Conservation (phyloP, 139 green algal species). For the Haematococcus sp. region DNA sequence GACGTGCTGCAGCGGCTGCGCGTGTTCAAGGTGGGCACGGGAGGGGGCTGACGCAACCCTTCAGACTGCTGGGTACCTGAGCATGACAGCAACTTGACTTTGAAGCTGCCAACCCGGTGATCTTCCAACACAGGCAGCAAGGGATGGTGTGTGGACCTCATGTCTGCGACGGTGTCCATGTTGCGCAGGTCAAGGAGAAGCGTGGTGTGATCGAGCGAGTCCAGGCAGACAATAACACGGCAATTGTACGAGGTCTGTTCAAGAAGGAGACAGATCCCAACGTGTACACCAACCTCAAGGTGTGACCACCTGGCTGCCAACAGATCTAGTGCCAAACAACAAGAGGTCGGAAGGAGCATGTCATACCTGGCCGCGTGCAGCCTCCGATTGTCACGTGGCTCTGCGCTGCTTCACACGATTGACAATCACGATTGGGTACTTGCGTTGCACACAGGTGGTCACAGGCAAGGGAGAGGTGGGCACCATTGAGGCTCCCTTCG, state of each 20-base stretch:
- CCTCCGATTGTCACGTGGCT: too few relatives aligned
- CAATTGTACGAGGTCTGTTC: conserved; percentile 86
- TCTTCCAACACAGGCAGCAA: neutral
- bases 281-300: conserved; percentile 72
- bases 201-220: conserved; percentile 76
- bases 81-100: neutral
- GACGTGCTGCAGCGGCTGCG: conserved; percentile 48
- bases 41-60: conserved; percentile 48
- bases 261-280: conserved; percentile 92
- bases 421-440: too few relatives aligned
- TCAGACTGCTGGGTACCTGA: neutral
- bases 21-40: conserved; percentile 70
- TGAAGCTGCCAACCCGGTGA: neutral
- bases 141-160: neutral
- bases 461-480: conserved; percentile 51
- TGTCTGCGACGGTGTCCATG: too few relatives aligned
- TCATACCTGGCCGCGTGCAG: too few relatives aligned
- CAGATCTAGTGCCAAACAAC: neutral
- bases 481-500: conserved; percentile 75
- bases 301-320: conserved; percentile 6
- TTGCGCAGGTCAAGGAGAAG: conserved; percentile 69
- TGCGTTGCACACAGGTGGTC: conserved; percentile 44
- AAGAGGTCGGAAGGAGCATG: neutral
- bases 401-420: too few relatives aligned
- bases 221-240: conserved; percentile 57